phyloP scores from a whole-genome alignment of 106 monocot species.

The Iris macrosiphon region DNA sequence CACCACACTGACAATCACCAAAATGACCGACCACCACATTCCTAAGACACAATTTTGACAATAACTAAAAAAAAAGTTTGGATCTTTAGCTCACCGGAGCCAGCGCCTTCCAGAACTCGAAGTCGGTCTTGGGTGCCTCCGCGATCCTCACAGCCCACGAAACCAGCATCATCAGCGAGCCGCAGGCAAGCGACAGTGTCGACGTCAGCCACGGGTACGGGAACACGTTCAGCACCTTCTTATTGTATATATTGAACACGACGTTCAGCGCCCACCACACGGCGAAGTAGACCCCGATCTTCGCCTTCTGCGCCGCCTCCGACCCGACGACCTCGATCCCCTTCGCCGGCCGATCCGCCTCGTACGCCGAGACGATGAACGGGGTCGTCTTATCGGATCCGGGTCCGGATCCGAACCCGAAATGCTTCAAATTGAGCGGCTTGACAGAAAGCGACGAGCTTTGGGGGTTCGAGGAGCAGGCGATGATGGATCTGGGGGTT shows the following conservation, averaged over 20 bases:
- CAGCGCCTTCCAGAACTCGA: constrained; percentile 32
- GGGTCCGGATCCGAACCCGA: neutral
- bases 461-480: neutral
- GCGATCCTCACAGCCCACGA: constrained; percentile 24
- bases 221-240: constrained; percentile 93
- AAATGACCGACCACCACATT: no score
- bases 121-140: constrained; percentile 20
- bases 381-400: neutral
- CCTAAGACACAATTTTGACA: no score
- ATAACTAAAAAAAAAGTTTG: neutral
- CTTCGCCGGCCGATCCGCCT: constrained; percentile 21
- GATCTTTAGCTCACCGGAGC: constrained; percentile 22
- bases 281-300: constrained; percentile 90
- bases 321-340: constrained; percentile 13
- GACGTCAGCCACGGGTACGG: constrained; percentile 75
- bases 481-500: neutral
- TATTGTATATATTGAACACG: constrained; percentile 98
- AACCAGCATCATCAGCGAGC: constrained; percentile 28
- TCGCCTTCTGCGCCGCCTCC: constrained; percentile 48
- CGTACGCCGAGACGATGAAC: constrained; percentile 17
- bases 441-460: constrained; percentile 10
- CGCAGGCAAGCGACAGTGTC: constrained; percentile 25
- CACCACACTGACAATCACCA: no score
- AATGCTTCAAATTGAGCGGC: neutral
- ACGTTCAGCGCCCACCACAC: constrained; percentile 98